A percentile compares a stretch with the other conserved stretches of the same genome.
Evolutionary conservation across 73 alveolate genomes (phyloP).

Genomic region (Paramecium caudatum): DNA sequence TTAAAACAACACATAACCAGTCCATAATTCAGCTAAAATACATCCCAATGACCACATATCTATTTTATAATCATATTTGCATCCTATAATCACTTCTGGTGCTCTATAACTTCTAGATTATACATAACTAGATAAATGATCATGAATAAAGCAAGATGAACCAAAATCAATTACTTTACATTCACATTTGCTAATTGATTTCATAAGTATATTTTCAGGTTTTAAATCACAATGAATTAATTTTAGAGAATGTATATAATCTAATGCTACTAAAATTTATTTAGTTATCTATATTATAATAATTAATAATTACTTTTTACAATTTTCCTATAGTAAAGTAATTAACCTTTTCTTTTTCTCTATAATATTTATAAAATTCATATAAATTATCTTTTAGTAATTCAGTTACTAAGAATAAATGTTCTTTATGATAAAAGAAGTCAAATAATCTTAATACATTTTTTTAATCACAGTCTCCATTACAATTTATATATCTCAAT

Average conservation of each 20-base stretch:
- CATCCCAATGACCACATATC: constrained; percentile 90
- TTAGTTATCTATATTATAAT: constrained; percentile 69
- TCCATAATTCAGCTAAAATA: constrained; percentile 84
- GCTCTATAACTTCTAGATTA: constrained; percentile 87
- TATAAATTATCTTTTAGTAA: constrained; percentile 98
- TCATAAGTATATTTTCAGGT: constrained; percentile 76
- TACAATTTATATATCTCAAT: constrained; percentile 93
- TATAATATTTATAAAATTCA: constrained; percentile 97
- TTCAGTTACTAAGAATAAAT: constrained; percentile 98
- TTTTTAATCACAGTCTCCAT: constrained; percentile 98
- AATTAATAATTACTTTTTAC: constrained; percentile 65
- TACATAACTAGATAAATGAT: constrained; percentile 78
- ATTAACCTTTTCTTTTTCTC: constrained; percentile 94
- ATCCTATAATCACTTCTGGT: constrained; percentile 88
- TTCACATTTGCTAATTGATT: constrained; percentile 78
- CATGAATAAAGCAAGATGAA: constrained; percentile 81
- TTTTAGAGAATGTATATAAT: constrained; percentile 82
- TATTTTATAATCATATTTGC: constrained; percentile 85
- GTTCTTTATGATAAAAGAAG: constrained; percentile 94
- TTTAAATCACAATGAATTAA: constrained; percentile 74
- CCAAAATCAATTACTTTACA: constrained; percentile 87
- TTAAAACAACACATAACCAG: constrained; percentile 98
- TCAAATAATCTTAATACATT: constrained; percentile 77
- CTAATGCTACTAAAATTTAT: constrained; percentile 81
- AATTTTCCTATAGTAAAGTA: constrained; percentile 90